These are phyloP conservation scores for Xenoacremonium recifei DNA, from an alignment of 2,329 filamentous ascomycete species.

Conservation along the genomic window DNA sequence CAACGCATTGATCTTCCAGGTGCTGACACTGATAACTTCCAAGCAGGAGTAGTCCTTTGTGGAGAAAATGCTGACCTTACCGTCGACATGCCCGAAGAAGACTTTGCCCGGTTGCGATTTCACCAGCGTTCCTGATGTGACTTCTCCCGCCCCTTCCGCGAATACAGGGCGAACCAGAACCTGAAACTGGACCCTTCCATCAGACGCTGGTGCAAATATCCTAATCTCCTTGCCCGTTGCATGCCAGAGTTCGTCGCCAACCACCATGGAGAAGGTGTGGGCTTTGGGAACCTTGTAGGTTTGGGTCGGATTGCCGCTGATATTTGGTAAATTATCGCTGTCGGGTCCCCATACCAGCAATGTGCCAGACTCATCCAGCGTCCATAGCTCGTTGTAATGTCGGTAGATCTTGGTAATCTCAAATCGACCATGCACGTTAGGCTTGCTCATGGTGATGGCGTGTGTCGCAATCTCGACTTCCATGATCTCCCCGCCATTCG, in stretches of 20 bases:
- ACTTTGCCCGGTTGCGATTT: slow-evolving; percentile 74
- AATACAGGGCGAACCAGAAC: slow-evolving; percentile 69
- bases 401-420: slow-evolving; percentile 85
- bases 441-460: slow-evolving; percentile 65
- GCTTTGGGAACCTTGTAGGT: slow-evolving; percentile 76
- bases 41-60: slow-evolving; percentile 72
- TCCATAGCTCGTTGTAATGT: slow-evolving; percentile 89
- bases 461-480: slow-evolving; percentile 82
- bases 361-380: slow-evolving; percentile 84
- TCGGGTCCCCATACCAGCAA: slow-evolving; percentile 86
- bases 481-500: slow-evolving; percentile 80
- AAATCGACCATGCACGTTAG: slow-evolving; percentile 70
- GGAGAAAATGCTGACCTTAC: slow-evolving; percentile 93
- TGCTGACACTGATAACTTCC: slow-evolving; percentile 79
- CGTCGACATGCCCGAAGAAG: slow-evolving; percentile 89
- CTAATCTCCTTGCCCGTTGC: slow-evolving; percentile 84
- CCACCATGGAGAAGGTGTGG: slow-evolving; percentile 84
- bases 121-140: slow-evolving; percentile 79
- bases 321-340: slow-evolving; percentile 65
- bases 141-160: slow-evolving; percentile 75
- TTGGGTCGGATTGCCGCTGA: slow-evolving; percentile 68
- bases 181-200: slow-evolving; percentile 70
- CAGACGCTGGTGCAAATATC: slow-evolving; percentile 72
- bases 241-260: slow-evolving; percentile 84
- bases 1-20: slow-evolving; percentile 92